Evolutionary conservation across 2,329 filamentous ascomycete genomes (phyloP).

Genomic region (Thielaviopsis euricoi): DNA sequence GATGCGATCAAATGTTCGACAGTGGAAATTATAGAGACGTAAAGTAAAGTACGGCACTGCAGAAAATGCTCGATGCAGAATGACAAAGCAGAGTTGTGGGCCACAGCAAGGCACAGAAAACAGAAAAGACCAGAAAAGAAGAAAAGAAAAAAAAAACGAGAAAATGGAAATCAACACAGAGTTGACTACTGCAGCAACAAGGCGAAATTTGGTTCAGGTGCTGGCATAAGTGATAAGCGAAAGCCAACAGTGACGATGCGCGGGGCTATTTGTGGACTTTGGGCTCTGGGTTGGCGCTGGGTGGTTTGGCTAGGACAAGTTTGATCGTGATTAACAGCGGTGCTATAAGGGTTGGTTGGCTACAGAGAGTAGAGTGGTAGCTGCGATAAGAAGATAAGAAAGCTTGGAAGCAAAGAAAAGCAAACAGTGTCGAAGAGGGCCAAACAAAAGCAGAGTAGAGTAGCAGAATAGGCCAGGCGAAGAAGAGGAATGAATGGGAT

Average conservation of each 20-base stretch:
- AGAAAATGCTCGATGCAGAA: not conserved
- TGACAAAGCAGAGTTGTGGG: not conserved
- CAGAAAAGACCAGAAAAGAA: not conserved
- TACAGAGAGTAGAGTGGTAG: not conserved
- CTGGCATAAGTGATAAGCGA: slow-evolving; percentile 10
- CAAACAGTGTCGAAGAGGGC: not conserved
- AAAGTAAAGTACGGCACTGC: not conserved
- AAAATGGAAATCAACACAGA: not conserved
- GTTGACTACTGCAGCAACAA: not conserved
- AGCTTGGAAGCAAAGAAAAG: not conserved
- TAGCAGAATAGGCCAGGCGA: not conserved
- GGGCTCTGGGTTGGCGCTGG: not conserved
- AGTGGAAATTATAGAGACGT: not conserved
- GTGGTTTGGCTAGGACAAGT: not conserved
- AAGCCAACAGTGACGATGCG: slow-evolving; percentile 11
- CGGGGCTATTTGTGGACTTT: slow-evolving; percentile 4
- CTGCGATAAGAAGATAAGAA: not conserved
- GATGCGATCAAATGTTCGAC: no score
- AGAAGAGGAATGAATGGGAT: not conserved
- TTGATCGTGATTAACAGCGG: not conserved
- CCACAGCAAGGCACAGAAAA: not conserved
- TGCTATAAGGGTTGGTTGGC: not conserved
- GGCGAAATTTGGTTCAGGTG: slow-evolving; percentile 5
- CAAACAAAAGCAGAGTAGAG: not conserved
- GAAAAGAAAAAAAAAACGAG: not conserved